Evolutionary conservation across 805 yeast genomes (phyloP), one percentile per base, ranked within the genome.

Genomic region (Sungouiozyma intestinalis): DNA sequence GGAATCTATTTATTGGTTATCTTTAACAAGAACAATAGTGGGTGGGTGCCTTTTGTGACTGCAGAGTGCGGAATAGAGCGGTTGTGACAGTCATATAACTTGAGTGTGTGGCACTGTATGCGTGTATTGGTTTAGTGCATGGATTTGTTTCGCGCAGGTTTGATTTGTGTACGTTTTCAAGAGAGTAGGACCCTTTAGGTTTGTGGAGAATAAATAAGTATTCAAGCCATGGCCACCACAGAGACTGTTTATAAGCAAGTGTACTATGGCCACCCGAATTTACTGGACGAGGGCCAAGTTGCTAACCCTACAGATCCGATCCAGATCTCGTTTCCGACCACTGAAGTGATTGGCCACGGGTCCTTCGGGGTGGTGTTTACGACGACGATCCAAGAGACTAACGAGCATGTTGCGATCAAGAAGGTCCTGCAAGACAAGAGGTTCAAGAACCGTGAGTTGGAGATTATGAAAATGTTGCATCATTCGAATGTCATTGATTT

Each of bases 311-410:
- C 29, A 2, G 44, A 45, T 14, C 50, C 50, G 15, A 44, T 64
- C 40, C 73, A 75, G 40, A 74, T 90, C 43, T 76, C 79, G 39
- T 86, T 85, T 65, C 81, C 88, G 15, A 86, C 81, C 54, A 76
- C 85, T 34, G 82, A 85, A 51, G 87, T 88, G 73, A 92, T 90
- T 35, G 98, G 98, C n/a, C 94, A 85, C 63, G 98, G 98, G 9
- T 88, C 97, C n/a, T 92, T 92, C 67, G 98, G 98, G 2, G 88
- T 87, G 29, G 98, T 92, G n/a, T 87, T 86, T 60, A 92, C 85
- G 51, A 86, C 95, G 5, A 78, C 76, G 45, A 69, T 92, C 33
- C 57, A 75, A 46, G 87, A 90, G 15, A 72, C 82, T 17, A 78
- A 82, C 46, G 84, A 80, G 53, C 74, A 78, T 35, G 94, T 90